Evolutionary conservation across 202 grass and related monocot genomes (phyloP), one percentile per base, ranked within the genome.

Genomic region (Panicum virgatum): DNA sequence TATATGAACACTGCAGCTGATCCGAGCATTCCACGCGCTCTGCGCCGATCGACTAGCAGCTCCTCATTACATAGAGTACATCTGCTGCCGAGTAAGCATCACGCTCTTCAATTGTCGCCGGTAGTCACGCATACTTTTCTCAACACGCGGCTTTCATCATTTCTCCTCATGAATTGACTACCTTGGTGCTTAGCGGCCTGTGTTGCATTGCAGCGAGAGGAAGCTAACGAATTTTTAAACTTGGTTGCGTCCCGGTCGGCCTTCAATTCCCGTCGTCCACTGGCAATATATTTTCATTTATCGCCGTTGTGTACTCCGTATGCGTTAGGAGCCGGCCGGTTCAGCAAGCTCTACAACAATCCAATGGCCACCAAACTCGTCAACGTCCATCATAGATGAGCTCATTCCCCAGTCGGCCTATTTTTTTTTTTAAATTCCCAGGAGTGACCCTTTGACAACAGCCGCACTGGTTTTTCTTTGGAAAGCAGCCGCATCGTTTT

Each of bases 261-360:
- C 3, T 20, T 52, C 25, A 48, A 32, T 39, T 66, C 13, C 48
- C 14, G 9, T 76, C 66, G 38, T 6, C 42, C 34, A 27, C 32
- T 23, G 54, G 9, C 43, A 25, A 27, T 63, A 5, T 4, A 20
- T 34, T 22, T 42, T 2, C 45, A 13, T 34, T 46, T 45, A 32
- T 5, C 57, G 7, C 3, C 15, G n/a, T 82, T n/a, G 44, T 23
- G 40, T 79, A 30, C 30, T 50, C 15, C 56, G 62, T 77, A 81
- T 65, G 65, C 15, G 67, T 58, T 64, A n/a, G 75, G 69, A 46
- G 42, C 20, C 69, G 37, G n/a, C n/a, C n/a, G 43, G 67, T 27
- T 60, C 40, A 48, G 30, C 20, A 19, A 60, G 22, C 4, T 76
- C 81, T 56, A 30, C 53, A 22, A 73, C 2, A 51, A 72, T 20